phyloP scores from a whole-genome alignment of 1,284 basidiomycete species.

The Cronartium ribicola region DNA sequence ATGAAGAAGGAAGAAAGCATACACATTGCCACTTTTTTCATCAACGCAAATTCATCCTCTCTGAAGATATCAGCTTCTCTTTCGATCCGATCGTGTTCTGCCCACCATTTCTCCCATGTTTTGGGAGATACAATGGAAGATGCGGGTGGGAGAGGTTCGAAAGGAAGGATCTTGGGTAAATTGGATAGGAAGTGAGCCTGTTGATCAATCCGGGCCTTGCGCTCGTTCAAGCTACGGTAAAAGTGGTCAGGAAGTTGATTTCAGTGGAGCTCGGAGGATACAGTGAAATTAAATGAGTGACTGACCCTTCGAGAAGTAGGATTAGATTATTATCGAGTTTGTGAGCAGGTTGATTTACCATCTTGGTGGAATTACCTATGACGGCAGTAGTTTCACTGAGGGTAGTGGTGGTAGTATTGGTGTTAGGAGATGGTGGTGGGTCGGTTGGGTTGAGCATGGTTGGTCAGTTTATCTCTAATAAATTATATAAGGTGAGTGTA shows the following conservation, averaged over 20 bases:
- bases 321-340: conserved; percentile 28
- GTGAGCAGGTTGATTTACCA: neutral
- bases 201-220: conserved; percentile 32
- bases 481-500: neutral
- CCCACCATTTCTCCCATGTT: conserved; percentile 31
- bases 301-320: conserved; percentile 31
- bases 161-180: conserved; percentile 34
- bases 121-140: conserved; percentile 19
- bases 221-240: conserved; percentile 23
- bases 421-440: neutral
- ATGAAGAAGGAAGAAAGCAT: conserved; percentile 5
- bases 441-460: neutral
- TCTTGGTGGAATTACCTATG: neutral
- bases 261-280: neutral
- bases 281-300: neutral
- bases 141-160: conserved; percentile 34
- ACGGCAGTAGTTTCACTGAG: neutral
- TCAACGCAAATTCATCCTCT: conserved; percentile 39
- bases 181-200: conserved; percentile 31
- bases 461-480: neutral
- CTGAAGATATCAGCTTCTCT: conserved; percentile 32
- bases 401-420: neutral
- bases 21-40: conserved; percentile 42
- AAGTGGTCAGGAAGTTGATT: neutral
- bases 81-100: conserved; percentile 40